Evolutionary conservation across 345 rosid genomes (phyloP).

Genomic region (Eutrema heterophyllum): DNA sequence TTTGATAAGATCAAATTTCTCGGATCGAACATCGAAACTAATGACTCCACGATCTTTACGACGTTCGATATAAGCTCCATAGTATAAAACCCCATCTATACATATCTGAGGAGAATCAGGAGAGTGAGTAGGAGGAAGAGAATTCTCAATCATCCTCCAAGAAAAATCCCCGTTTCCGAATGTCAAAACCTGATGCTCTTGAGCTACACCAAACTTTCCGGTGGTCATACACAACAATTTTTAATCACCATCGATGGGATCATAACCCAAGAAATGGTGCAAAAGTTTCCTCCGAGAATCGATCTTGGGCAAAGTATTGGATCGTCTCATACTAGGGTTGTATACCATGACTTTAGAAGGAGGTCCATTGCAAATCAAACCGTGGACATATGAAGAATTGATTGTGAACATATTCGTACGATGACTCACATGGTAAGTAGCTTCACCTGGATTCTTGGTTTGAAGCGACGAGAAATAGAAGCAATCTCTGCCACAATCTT

Average conservation of each 20-base stretch:
- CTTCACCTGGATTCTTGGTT: background rate
- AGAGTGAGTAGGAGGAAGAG: no score
- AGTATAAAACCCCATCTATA: no score
- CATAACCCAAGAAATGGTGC: slow-evolving; percentile 5
- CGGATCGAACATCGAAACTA: no score
- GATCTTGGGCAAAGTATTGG: background rate
- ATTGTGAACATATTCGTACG: no score
- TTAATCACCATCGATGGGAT: background rate
- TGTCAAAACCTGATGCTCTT: background rate
- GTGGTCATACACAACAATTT: background rate
- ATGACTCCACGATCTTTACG: no score
- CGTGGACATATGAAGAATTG: background rate
- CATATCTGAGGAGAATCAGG: no score
- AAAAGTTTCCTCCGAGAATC: background rate
- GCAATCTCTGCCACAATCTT: background rate
- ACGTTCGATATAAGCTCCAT: no score
- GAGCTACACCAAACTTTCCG: background rate
- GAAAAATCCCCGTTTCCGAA: background rate
- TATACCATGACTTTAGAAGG: background rate
- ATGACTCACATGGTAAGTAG: background rate
- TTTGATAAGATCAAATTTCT: background rate
- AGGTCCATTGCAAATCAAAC: no score
- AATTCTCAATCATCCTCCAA: background rate
- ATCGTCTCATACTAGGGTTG: background rate
- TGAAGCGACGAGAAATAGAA: background rate